Evolutionary conservation across 169 alveolate species (phyloP).

Genomic region (Perkinsus olseni): DNA sequence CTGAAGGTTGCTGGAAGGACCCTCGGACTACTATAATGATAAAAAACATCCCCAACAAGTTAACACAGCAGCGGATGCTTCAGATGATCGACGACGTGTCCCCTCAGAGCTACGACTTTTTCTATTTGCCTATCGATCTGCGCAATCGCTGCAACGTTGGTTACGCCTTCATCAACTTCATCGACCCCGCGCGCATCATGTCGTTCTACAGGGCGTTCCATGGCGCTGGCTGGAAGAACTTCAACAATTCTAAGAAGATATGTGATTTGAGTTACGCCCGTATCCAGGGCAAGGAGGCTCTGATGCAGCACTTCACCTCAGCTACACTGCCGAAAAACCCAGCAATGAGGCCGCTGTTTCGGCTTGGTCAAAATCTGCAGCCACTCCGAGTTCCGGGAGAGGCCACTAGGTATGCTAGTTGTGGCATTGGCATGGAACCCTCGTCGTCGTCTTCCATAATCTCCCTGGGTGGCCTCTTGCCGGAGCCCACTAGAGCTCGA

Average conservation of each 20-base stretch:
- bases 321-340: not conserved
- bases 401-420: not conserved
- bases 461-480: not conserved
- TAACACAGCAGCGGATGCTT: not conserved
- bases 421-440: not conserved
- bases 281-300: conserved; percentile 22
- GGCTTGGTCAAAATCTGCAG: not conserved
- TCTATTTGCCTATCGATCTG: conserved; percentile 65
- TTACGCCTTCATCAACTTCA: conserved; percentile 68
- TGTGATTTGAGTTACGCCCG: conserved; percentile 27
- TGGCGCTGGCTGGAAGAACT: conserved; percentile 62
- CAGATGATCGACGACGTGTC: conserved; percentile 37
- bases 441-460: not conserved
- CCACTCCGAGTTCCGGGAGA: not conserved
- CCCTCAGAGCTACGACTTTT: conserved; percentile 53
- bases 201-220: conserved; percentile 51
- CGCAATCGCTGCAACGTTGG: conserved; percentile 66
- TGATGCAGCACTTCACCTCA: conserved; percentile 10
- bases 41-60: conserved; percentile 61
- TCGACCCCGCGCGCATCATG: conserved; percentile 44
- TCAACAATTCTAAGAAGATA: conserved; percentile 52
- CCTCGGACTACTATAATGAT: conserved; percentile 56
- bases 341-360: not conserved
- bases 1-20: not conserved
- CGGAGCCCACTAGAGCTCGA: not conserved